These are phyloP conservation scores for Salicornia ramosissima DNA, from an alignment of 148 eudicot species.

Conservation along the genomic window DNA sequence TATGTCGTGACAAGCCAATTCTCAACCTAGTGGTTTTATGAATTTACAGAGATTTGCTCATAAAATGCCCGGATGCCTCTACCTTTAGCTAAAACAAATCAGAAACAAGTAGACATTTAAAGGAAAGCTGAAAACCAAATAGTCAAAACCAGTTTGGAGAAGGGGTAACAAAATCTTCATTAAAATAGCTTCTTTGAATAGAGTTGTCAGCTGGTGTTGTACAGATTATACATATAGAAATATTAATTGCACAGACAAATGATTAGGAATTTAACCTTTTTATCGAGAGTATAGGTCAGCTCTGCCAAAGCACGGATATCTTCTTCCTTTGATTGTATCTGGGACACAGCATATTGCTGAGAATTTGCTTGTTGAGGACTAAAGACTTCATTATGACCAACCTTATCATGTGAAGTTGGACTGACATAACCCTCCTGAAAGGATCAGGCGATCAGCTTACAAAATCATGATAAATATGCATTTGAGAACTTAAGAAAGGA, in stretches of 20 bases:
- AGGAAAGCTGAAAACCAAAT: not conserved
- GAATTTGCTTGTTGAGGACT: conserved; percentile 47
- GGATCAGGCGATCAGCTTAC: conserved; percentile 15
- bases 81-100: not conserved
- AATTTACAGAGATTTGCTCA: not conserved
- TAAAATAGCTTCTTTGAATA: not conserved
- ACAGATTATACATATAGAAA: not conserved
- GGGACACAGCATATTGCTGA: conserved; percentile 54
- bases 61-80: not conserved
- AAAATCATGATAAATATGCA: not conserved
- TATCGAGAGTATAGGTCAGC: conserved; percentile 79
- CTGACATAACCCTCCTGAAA: conserved; percentile 47
- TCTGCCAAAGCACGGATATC: conserved; percentile 89
- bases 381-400: conserved; percentile 34
- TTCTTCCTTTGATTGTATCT: conserved; percentile 84
- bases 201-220: not conserved
- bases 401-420: conserved; percentile 41
- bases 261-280: conserved; percentile 49
- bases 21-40: not conserved
- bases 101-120: not conserved
- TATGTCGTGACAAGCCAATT: not conserved
- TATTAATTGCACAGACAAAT: conserved; percentile 1
- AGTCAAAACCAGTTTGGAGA: not conserved
- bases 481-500: not conserved
- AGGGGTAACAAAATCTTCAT: not conserved